Percentiles rank a stretch among this genome's conserved stretches.
Evolutionary conservation across 305 asterid genomes (phyloP).

Genomic region (Fraxinus ornus): DNA sequence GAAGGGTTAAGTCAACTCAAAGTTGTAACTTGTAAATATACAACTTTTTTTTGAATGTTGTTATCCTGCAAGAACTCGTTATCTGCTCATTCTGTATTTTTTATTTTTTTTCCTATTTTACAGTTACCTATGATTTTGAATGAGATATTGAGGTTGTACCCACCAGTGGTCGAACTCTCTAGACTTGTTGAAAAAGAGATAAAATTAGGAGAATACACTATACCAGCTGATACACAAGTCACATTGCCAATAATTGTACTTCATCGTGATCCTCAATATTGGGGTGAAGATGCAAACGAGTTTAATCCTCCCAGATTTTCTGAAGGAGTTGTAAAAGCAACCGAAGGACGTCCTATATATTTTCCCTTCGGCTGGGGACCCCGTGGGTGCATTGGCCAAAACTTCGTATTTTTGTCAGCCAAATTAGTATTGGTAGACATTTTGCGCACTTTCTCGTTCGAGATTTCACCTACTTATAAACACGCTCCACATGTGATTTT

Average conservation of each 20-base stretch:
- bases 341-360: conserved; percentile 25
- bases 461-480: conserved; percentile 23
- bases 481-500: conserved; percentile 24
- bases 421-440: conserved; percentile 17
- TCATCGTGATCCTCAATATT: conserved; percentile 20
- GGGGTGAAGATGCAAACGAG: conserved; percentile 29
- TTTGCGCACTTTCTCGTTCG: conserved; percentile 21
- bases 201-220: background rate
- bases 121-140: conserved; percentile 25
- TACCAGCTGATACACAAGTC: conserved; percentile 29
- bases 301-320: conserved; percentile 31
- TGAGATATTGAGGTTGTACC: conserved; percentile 29
- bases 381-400: conserved; percentile 30
- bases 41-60: too few species aligned
- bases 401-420: conserved; percentile 18
- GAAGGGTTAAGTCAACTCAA: conserved; percentile 25
- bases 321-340: conserved; percentile 29
- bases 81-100: background rate
- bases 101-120: background rate
- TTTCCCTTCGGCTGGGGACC: conserved; percentile 36
- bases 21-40: conserved; percentile 16
- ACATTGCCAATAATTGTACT: conserved; percentile 17
- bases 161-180: conserved; percentile 26
- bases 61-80: too few species aligned
- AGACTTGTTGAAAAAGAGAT: conserved; percentile 31